Base-by-base conservation (phyloP, 2,329 filamentous ascomycete species). In the Chrysoporthe cubensis region DNA sequence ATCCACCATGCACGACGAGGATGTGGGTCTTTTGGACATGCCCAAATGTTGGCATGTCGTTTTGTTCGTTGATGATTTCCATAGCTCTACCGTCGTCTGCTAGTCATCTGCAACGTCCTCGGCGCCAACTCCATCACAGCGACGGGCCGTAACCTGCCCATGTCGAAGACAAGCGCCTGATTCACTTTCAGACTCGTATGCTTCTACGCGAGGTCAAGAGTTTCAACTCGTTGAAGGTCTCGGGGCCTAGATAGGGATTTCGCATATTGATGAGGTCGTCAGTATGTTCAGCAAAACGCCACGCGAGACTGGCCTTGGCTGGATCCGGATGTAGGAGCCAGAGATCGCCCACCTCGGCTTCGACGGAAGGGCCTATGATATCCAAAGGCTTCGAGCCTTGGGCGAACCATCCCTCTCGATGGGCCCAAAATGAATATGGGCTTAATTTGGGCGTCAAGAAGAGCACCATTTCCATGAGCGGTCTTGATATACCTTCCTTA, bases 321-420 rank as follows among this genome's bases (percentile, higher is more conserved):
- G 71, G 71, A 50, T 73, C 69, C 16, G 71, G 70, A 32, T 73
- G 72, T 8, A 69, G 70, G 6, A 66, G 68, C 67, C 71, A 73
- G 16, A 73, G 68, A 54, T 73, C 71, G 14, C 71, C 71, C 48
- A 67, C 50, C 18, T 56, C 64, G 64, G 46, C 65, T 37, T 73
- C 70, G 34, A 50, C 52, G n/a, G 65, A 66, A 3, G 62, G 63
- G 7, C n/a, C 43, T 16, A 21, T 21, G n/a, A 50, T 42, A 11
- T 21, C n/a, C 34, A 62, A 50, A 1, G 48, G 64, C 56, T 62
- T 67, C 16, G 61, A 48, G 37, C 64, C 63, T 16, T 61, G 60
- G 18, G 67, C 50, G 2, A 65, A 52, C 11, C 64, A 44, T 43
- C 67, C 67, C 16, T 69, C 60, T 32, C 67, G 61, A 37, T 66